Base-by-base conservation (phyloP, 192 early-diverging fungal genomes). In the Dissophora ornata region DNA sequence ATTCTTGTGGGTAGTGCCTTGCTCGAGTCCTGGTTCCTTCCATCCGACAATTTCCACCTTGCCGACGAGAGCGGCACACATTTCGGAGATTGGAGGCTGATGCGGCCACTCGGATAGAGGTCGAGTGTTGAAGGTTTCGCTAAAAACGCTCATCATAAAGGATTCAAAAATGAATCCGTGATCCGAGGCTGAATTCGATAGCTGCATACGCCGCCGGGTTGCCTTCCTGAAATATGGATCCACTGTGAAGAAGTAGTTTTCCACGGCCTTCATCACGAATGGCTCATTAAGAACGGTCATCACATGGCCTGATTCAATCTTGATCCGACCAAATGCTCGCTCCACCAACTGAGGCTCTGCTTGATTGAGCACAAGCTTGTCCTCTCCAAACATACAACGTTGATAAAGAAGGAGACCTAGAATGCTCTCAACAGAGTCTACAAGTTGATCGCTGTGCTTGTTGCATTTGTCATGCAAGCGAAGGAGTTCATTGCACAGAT, bases 281-380 rank as follows among this genome's bases (percentile, higher is more conserved):
- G n/a, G n/a, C n/a, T n/a, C n/a, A n/a, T n/a, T n/a, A n/a, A n/a
- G n/a, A n/a, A n/a, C n/a, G n/a, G n/a, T n/a, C n/a, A n/a, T n/a
- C n/a, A n/a, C n/a, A n/a, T n/a, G n/a, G n/a, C n/a, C n/a, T n/a
- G n/a, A n/a, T n/a, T n/a, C n/a, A n/a, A n/a, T 63, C 62, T 63
- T 63, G 62, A 63, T 63, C 62, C 47, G 62, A 53, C 62, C 62
- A 53, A 63, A 65, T 38, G 64, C 64, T 24, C 53, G 64, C 42
- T 67, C 54, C 30, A 57, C 54, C 54, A 67, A 48, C 29, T 38
- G 24, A 57, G 64, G 54, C 40, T 67, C 46, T 26, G 48, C 45
- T n/a, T 67, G 50, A 21, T 67, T 57, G 54, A 67, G 64, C 44
- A 67, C 45, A 49, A 57, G 53, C 36, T 38, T 38, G 53, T 67